These are phyloP conservation scores for Talaromyces stipitatus DNA, from an alignment of 495 filamentous ascomycete genomes.

Conservation along the genomic window DNA sequence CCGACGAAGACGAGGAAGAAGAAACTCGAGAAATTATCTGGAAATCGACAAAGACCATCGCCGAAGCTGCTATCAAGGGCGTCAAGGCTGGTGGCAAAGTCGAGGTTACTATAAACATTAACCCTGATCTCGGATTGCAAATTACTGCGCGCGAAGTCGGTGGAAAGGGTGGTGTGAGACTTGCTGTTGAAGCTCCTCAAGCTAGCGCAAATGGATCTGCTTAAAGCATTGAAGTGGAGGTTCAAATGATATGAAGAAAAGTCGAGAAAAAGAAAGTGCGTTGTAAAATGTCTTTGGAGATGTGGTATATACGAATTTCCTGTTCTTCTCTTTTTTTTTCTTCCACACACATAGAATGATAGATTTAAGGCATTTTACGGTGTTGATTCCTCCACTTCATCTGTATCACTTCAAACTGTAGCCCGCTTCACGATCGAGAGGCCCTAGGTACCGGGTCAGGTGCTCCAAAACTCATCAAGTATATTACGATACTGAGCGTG, in stretches of 20 bases:
- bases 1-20: constrained; percentile 76
- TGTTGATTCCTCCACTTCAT: no score
- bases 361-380: no score
- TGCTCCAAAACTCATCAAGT: no score
- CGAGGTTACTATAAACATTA: constrained; percentile 85
- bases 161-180: constrained; percentile 75
- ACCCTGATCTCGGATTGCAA: constrained; percentile 65
- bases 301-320: neutral
- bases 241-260: neutral
- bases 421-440: no score
- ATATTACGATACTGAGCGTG: no score
- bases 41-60: constrained; percentile 77
- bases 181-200: constrained; percentile 45
- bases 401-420: no score
- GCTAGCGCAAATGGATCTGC: constrained; percentile 32
- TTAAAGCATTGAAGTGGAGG: constrained; percentile 6
- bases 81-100: constrained; percentile 86
- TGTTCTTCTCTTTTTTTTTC: neutral
- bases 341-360: neutral
- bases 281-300: neutral
- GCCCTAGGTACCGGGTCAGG: no score
- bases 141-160: constrained; percentile 80
- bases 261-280: neutral
- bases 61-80: constrained; percentile 74
- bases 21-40: constrained; percentile 86